phyloP scores from a whole-genome alignment of 495 filamentous ascomycete species.

The Opeltia flavorubescens region DNA sequence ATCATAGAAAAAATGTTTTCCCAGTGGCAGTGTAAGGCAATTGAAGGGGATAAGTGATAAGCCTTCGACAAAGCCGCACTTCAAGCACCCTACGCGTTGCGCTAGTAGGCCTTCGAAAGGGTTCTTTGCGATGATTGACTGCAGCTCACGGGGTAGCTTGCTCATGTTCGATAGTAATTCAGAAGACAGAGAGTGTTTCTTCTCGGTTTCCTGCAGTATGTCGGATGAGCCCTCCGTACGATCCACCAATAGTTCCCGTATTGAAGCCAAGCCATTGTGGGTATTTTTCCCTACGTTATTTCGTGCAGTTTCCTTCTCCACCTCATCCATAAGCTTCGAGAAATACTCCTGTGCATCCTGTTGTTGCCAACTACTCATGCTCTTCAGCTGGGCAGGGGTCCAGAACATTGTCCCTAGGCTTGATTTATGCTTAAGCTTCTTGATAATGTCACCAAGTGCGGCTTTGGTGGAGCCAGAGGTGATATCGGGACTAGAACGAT shows the following conservation, averaged over 20 bases:
- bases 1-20: conserved; percentile 39
- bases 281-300: conserved; percentile 28
- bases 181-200: neutral
- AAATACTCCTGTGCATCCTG: conserved; percentile 99
- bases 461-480: conserved; percentile 30
- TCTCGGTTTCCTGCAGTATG: conserved; percentile 1
- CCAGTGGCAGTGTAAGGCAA: conserved; percentile 75
- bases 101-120: conserved; percentile 82
- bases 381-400: conserved; percentile 65
- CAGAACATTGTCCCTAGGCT: conserved; percentile 62
- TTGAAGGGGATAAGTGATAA: conserved; percentile 85
- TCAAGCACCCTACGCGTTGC: conserved; percentile 77
- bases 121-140: conserved; percentile 27
- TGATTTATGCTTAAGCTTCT: conserved; percentile 46
- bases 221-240: neutral
- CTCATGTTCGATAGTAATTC: neutral
- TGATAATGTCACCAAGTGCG: conserved; percentile 50
- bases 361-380: conserved; percentile 86
- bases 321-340: conserved; percentile 71
- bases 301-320: conserved; percentile 61
- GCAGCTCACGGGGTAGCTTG: conserved; percentile 11
- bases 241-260: conserved; percentile 9
- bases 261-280: conserved; percentile 30
- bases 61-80: conserved; percentile 75
- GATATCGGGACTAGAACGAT: conserved; percentile 30